A percentile compares a stretch with the other conserved stretches of the same genome.
Evolutionary conservation across 768 basidiomycete species (phyloP).

Genomic region (Rhizopogon vinicolor): DNA sequence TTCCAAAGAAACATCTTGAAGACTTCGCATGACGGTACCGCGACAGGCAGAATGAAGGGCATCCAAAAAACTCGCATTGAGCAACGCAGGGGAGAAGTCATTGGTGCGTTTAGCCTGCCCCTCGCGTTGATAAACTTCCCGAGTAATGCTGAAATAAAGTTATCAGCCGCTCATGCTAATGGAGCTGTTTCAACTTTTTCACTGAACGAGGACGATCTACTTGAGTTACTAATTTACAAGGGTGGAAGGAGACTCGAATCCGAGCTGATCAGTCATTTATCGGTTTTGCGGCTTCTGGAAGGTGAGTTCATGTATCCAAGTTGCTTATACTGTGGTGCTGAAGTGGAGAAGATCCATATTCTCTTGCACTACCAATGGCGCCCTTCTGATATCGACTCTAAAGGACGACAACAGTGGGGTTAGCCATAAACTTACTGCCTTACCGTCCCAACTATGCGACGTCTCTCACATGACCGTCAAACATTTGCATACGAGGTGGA

Average conservation of each 20-base stretch:
- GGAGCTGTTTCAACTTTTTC: constrained; percentile 46
- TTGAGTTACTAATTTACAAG: constrained; percentile 33
- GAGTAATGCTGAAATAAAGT: constrained; percentile 45
- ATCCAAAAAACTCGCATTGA: constrained; percentile 38
- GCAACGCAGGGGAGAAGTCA: constrained; percentile 21
- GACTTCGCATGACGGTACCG: constrained; percentile 29
- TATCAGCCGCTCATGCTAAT: constrained; percentile 60
- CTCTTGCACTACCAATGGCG: constrained; percentile 76
- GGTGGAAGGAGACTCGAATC: constrained; percentile 67
- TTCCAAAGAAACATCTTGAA: constrained; percentile 25
- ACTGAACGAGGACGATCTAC: constrained; percentile 36
- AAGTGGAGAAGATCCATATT: constrained; percentile 35
- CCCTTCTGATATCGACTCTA: constrained; percentile 47
- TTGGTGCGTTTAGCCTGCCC: constrained; percentile 32
- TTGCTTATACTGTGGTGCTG: not conserved
- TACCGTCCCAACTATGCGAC: constrained; percentile 68
- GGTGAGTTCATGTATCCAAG: constrained; percentile 34
- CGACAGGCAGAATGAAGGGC: constrained; percentile 28
- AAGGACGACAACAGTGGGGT: constrained; percentile 17
- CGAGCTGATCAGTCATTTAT: constrained; percentile 51
- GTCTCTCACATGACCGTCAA: constrained; percentile 42
- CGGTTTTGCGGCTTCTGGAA: constrained; percentile 48
- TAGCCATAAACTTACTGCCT: constrained; percentile 30
- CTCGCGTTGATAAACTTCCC: constrained; percentile 8
- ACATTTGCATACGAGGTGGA: constrained; percentile 84